Evolutionary conservation across 108 stramenopile genomes (phyloP).

Genomic region (Nannochloropsis salina): DNA sequence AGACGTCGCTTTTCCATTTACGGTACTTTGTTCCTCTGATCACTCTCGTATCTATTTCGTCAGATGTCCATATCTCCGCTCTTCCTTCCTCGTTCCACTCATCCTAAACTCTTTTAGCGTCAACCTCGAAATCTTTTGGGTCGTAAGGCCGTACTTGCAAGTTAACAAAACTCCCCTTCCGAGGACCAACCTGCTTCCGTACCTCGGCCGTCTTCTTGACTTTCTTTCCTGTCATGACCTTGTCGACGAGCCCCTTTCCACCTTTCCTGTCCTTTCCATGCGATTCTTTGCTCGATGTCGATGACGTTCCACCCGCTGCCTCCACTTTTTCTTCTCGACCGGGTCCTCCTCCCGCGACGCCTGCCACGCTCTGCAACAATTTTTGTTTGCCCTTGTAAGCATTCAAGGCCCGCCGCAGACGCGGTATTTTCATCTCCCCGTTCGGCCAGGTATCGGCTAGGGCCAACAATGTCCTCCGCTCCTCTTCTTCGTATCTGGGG

Average conservation of each 20-base stretch:
- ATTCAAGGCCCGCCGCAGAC: not conserved
- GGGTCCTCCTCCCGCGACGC: not conserved
- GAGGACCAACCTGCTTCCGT: not conserved
- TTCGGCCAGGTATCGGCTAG: not conserved
- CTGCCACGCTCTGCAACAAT: not conserved
- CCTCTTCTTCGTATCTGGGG: not conserved
- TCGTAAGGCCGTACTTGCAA: not conserved
- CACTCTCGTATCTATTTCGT: too few species aligned
- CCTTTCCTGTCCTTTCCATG: not conserved
- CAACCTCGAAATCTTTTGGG: not conserved
- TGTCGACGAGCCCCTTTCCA: not conserved
- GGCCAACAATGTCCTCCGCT: not conserved
- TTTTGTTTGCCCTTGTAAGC: conserved; percentile 1
- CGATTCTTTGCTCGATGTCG: too few species aligned
- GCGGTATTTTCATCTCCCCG: not conserved
- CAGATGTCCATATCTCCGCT: not conserved
- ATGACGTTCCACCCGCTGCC: not conserved
- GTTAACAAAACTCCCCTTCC: not conserved
- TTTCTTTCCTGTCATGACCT: not conserved
- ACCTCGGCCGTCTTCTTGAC: not conserved
- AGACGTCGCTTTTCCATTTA: too few species aligned
- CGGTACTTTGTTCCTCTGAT: too few species aligned
- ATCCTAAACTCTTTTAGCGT: not conserved
- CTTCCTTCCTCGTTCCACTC: not conserved
- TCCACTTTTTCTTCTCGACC: not conserved